A percentile compares a stretch with the other conserved stretches of the same genome.
Conservation (phyloP, 1,284 basidiomycete genomes). For the Flammula alnicola region DNA sequence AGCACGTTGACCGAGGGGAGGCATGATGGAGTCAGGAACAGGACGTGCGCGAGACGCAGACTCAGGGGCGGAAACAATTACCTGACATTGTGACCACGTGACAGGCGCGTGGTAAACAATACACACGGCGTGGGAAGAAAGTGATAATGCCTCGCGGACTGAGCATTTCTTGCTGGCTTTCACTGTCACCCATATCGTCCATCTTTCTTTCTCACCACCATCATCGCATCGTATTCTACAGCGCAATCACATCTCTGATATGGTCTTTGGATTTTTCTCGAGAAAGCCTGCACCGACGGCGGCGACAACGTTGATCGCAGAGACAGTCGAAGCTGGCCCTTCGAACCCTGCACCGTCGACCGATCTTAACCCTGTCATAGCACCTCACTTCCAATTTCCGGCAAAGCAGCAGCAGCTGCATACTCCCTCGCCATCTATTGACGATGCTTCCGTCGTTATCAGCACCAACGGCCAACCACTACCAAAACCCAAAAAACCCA, state of each 20-base stretch:
- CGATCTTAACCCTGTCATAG: slow-evolving; percentile 1
- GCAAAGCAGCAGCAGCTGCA: slow-evolving; percentile 42
- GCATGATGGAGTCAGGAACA: too few species aligned
- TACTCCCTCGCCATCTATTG: slow-evolving; percentile 57
- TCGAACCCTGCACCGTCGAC: slow-evolving; percentile 11
- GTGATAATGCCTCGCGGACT: slow-evolving; percentile 15
- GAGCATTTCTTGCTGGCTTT: slow-evolving; percentile 4
- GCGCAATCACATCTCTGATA: slow-evolving; percentile 23
- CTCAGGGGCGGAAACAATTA: too few species aligned
- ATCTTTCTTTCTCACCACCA: not conserved
- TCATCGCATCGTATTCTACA: slow-evolving; percentile 2
- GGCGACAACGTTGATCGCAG: not conserved
- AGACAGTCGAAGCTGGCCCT: slow-evolving; percentile 20
- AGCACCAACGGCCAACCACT: slow-evolving; percentile 6
- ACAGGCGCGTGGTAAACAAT: not conserved
- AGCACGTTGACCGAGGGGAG: too few species aligned
- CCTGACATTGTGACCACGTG: slow-evolving; percentile 3
- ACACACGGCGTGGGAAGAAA: slow-evolving; percentile 2
- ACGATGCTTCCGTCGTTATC: slow-evolving; percentile 8
- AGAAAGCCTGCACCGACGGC: slow-evolving; percentile 38
- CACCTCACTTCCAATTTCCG: slow-evolving; percentile 18
- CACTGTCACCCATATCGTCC: slow-evolving; percentile 2
- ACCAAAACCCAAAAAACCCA: slow-evolving; percentile 7
- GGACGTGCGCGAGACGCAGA: too few species aligned
- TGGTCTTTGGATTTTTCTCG: slow-evolving; percentile 58